Evolutionary conservation across 2,329 filamentous ascomycete genomes (phyloP).

Genomic region (Phaeosphaeriaceae sp.): DNA sequence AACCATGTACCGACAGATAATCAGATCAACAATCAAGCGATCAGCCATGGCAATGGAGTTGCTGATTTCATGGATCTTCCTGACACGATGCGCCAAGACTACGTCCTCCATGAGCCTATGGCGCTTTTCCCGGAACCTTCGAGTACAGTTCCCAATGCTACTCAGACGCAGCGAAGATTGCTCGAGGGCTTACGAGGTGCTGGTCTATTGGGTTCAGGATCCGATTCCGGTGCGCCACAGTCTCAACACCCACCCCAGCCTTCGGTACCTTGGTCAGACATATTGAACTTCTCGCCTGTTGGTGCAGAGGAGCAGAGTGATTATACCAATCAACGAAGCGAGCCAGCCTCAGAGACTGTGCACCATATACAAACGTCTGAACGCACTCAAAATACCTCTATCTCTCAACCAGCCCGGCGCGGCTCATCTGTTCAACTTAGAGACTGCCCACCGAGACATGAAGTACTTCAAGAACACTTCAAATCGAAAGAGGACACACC

Average conservation of each 20-base stretch:
- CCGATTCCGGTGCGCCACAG: conserved; percentile 13
- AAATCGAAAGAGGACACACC: neutral
- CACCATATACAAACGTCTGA: neutral
- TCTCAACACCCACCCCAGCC: conserved; percentile 32
- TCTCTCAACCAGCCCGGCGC: conserved; percentile 12
- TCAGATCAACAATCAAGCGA: neutral
- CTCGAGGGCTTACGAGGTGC: conserved; percentile 43
- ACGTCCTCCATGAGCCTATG: conserved; percentile 48
- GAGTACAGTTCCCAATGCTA: conserved; percentile 52
- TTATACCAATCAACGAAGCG: conserved; percentile 9
- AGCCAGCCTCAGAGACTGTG: neutral
- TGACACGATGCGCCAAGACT: conserved; percentile 45
- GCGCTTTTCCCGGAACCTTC: conserved; percentile 51
- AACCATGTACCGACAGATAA: neutral
- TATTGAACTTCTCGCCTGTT: conserved; percentile 32
- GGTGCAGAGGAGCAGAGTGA: conserved; percentile 16
- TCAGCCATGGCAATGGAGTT: neutral
- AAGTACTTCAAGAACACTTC: neutral
- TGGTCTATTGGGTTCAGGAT: conserved; percentile 29
- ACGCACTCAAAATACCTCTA: neutral
- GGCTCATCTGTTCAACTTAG: conserved; percentile 9
- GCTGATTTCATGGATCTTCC: conserved; percentile 30
- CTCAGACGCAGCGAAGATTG: conserved; percentile 50
- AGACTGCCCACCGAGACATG: conserved; percentile 11
- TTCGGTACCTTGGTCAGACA: conserved; percentile 48